Evolutionary conservation across 2,329 filamentous ascomycete species (phyloP).

Genomic region (Aspergillus pseudonomiae): DNA sequence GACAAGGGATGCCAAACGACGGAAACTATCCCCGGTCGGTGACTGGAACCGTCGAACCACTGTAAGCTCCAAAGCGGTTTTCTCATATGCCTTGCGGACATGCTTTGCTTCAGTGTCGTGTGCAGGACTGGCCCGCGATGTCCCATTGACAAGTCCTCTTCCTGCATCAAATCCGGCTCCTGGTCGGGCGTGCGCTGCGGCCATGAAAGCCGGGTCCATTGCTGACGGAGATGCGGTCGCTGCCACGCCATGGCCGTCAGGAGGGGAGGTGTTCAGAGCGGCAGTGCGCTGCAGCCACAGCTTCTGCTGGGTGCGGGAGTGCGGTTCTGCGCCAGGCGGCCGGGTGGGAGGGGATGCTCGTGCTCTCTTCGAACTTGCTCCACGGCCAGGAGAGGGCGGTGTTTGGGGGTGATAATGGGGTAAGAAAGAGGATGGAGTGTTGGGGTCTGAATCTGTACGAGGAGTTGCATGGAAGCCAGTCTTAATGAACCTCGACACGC

Average conservation of each 20-base stretch:
- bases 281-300: slow-evolving; percentile 52
- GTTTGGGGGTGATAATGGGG: slow-evolving; percentile 52
- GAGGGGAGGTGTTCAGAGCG: slow-evolving; percentile 48
- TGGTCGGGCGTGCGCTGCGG: slow-evolving; percentile 33
- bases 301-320: slow-evolving; percentile 53
- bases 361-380: slow-evolving; percentile 29
- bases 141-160: slow-evolving; percentile 34
- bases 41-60: slow-evolving; percentile 51
- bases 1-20: slow-evolving; percentile 36
- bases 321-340: slow-evolving; percentile 40
- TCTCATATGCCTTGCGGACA: slow-evolving; percentile 49
- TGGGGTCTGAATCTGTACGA: slow-evolving; percentile 47
- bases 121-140: slow-evolving; percentile 28
- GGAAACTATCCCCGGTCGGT: slow-evolving; percentile 48
- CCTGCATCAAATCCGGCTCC: slow-evolving; percentile 34
- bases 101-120: slow-evolving; percentile 44
- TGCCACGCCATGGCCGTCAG: slow-evolving; percentile 40
- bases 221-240: slow-evolving; percentile 36
- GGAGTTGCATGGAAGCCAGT: slow-evolving; percentile 35
- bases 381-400: slow-evolving; percentile 44
- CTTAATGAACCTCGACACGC: slow-evolving; percentile 50
- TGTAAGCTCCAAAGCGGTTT: slow-evolving; percentile 44
- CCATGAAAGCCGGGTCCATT: slow-evolving; percentile 39
- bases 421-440: slow-evolving; percentile 51
- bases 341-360: slow-evolving; percentile 37